These are phyloP conservation scores for Suhomyces bokatorum DNA, from an alignment of 1,139 yeast species.

Conservation along the genomic window DNA sequence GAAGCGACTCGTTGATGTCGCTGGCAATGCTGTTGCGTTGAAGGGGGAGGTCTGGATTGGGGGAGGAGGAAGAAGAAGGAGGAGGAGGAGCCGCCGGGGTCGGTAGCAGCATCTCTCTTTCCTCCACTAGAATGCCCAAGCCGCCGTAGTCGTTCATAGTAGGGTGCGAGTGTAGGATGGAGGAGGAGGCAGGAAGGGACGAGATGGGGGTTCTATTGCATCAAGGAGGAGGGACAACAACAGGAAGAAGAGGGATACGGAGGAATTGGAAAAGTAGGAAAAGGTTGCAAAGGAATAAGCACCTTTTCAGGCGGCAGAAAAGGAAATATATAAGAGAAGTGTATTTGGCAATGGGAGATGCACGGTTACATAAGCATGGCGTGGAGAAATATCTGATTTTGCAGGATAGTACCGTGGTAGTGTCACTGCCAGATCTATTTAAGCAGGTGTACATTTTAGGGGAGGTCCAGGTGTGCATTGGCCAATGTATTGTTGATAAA, in stretches of 20 bases:
- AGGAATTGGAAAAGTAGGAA: no score
- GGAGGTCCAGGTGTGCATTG: constrained; percentile 2
- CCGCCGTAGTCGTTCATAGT: constrained; percentile 18
- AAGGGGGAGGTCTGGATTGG: constrained; percentile 1
- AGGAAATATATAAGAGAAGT: constrained; percentile 1
- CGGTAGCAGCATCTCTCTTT: constrained; percentile 13
- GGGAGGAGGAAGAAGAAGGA: no score
- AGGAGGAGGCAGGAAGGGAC: not conserved
- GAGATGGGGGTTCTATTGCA: not conserved
- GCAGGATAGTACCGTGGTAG: constrained; percentile 6
- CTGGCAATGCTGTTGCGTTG: constrained; percentile 1
- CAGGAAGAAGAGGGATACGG: no score
- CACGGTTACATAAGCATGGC: constrained; percentile 3
- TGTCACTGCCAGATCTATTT: constrained; percentile 4
- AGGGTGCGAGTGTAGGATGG: not conserved
- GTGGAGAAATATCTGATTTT: constrained; percentile 7
- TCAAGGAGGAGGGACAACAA: no score
- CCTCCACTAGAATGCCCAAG: constrained; percentile 19
- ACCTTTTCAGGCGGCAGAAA: constrained; percentile 1
- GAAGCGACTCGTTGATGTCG: constrained; percentile 8
- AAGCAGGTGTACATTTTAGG: constrained; percentile 6
- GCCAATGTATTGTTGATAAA: constrained; percentile 2
- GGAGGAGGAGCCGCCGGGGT: not conserved
- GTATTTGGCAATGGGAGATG: not conserved
- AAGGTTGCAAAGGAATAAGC: not conserved